Evolutionary conservation across 306 rosid genomes (phyloP).

Genomic region (Hippophae gyantsensis): DNA sequence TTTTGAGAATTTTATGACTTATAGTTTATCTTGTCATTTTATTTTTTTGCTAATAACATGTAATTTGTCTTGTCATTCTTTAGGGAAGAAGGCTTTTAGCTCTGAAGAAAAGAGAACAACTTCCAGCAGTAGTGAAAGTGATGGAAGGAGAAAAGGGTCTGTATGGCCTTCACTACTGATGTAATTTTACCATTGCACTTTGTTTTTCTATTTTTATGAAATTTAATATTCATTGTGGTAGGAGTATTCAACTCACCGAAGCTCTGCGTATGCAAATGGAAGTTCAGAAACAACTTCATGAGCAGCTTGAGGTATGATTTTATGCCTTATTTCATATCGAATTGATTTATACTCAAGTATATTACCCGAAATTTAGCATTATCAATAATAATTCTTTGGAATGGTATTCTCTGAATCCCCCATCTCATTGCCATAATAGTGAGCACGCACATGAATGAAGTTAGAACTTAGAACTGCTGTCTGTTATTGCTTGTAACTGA

Average conservation of each 20-base stretch:
- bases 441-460: too few relatives aligned
- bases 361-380: too few relatives aligned
- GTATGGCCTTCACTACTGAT: not conserved
- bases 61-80: not conserved
- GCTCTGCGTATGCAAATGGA: conserved; percentile 42
- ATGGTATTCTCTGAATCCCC: too few relatives aligned
- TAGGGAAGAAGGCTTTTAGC: conserved; percentile 26
- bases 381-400: too few relatives aligned
- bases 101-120: conserved; percentile 29
- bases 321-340: not conserved
- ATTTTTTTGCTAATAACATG: not conserved
- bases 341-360: too few relatives aligned
- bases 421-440: too few relatives aligned
- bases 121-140: conserved; percentile 16
- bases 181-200: not conserved
- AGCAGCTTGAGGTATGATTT: conserved; percentile 36
- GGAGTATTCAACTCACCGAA: conserved; percentile 32
- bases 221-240: not conserved
- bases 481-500: too few relatives aligned
- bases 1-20: too few relatives aligned
- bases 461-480: too few relatives aligned
- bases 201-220: not conserved
- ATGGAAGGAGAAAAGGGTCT: conserved; percentile 30
- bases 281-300: conserved; percentile 39
- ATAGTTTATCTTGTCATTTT: not conserved